These are phyloP conservation scores for Phytopythium kandeliae DNA, from an alignment of 352 stramenopile genomes.

Conservation along the genomic window DNA sequence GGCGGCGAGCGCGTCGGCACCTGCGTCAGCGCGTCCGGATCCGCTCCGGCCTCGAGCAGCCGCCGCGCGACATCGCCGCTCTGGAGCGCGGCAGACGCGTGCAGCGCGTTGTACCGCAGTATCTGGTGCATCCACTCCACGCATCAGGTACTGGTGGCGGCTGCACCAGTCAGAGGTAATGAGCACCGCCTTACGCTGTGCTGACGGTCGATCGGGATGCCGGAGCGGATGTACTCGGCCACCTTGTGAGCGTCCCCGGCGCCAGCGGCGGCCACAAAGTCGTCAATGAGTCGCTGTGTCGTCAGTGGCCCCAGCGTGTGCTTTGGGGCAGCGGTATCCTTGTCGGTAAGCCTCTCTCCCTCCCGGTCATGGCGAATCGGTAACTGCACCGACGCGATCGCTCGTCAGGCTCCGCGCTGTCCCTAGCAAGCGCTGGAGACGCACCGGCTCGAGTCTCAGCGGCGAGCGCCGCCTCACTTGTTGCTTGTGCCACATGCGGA, in stretches of 20 bases:
- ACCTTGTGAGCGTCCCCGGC: slow-evolving; percentile 32
- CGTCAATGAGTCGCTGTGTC: slow-evolving; percentile 48
- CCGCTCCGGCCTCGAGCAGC: slow-evolving; percentile 39
- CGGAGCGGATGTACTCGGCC: slow-evolving; percentile 42
- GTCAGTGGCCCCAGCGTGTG: slow-evolving; percentile 43
- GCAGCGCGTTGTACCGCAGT: slow-evolving; percentile 43
- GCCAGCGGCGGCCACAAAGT: slow-evolving; percentile 47
- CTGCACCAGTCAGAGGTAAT: too few species aligned
- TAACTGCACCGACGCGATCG: too few species aligned
- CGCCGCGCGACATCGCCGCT: slow-evolving; percentile 27
- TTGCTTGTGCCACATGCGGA: slow-evolving; percentile 31
- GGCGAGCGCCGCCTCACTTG: slow-evolving; percentile 14
- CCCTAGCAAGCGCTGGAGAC: too few species aligned
- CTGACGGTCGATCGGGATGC: slow-evolving; percentile 42
- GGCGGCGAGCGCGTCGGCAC: neutral
- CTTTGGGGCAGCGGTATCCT: slow-evolving; percentile 19
- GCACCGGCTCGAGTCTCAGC: slow-evolving; percentile 17
- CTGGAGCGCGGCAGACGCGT: slow-evolving; percentile 32
- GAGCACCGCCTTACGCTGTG: slow-evolving; percentile 46
- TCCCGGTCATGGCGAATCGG: too few species aligned
- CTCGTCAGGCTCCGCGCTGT: too few species aligned
- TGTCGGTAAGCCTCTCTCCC: neutral
- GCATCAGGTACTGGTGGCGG: too few species aligned
- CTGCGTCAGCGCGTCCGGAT: slow-evolving; percentile 33
- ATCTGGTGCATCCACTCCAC: slow-evolving; percentile 13